These are phyloP conservation scores for Globisporangium radiosum DNA, from an alignment of 352 stramenopile species.

Conservation along the genomic window DNA sequence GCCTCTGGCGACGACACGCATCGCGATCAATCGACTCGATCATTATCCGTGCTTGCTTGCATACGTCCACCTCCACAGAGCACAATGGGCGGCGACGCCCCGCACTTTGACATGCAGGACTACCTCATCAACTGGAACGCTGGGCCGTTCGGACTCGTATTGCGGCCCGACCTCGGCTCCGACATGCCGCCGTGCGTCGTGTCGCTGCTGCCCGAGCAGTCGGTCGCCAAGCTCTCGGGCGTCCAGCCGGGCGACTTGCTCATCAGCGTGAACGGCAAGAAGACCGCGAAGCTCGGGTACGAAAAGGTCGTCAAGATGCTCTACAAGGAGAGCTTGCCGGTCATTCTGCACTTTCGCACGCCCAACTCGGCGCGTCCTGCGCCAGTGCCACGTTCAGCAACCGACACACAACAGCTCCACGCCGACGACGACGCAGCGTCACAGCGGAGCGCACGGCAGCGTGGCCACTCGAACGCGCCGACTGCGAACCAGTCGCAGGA, in stretches of 20 bases:
- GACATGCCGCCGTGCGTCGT: conserved; percentile 77
- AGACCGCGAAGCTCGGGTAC: conserved; percentile 64
- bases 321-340: conserved; percentile 69
- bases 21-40: too few species aligned
- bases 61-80: too few species aligned
- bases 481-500: conserved; percentile 1
- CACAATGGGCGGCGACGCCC: conserved; percentile 9
- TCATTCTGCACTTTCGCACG: conserved; percentile 74
- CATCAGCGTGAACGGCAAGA: conserved; percentile 76
- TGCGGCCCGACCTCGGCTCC: conserved; percentile 56
- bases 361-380: conserved; percentile 15
- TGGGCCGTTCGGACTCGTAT: conserved; percentile 63
- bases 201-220: conserved; percentile 64
- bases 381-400: neutral
- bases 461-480: neutral
- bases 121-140: conserved; percentile 86
- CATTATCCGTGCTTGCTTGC: too few species aligned
- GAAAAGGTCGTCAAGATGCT: conserved; percentile 71
- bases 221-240: conserved; percentile 63
- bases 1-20: too few species aligned
- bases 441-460: neutral
- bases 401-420: conserved; percentile 9
- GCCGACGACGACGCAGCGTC: neutral
- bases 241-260: conserved; percentile 63
- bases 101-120: conserved; percentile 42